Evolutionary conservation across 208 protist genomes (phyloP).

Genomic region (Trypanosoma theileri): DNA sequence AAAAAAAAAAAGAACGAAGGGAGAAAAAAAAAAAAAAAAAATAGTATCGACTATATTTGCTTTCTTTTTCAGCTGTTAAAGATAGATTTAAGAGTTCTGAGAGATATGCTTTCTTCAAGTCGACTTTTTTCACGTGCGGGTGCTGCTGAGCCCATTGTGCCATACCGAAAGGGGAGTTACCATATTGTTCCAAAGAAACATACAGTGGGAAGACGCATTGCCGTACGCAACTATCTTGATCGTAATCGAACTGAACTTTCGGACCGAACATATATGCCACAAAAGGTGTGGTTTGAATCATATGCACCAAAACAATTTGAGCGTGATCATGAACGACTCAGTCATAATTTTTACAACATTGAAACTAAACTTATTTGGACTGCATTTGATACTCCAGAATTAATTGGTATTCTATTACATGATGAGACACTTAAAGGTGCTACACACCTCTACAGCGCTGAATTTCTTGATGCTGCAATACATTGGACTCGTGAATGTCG

Average conservation of each 20-base stretch:
- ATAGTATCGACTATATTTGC: neutral
- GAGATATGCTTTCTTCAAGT: slow-evolving; percentile 15
- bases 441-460: slow-evolving; percentile 57
- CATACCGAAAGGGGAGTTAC: slow-evolving; percentile 62
- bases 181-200: slow-evolving; percentile 66
- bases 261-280: slow-evolving; percentile 86
- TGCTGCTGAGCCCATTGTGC: slow-evolving; percentile 21
- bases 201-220: slow-evolving; percentile 76
- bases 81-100: neutral
- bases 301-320: slow-evolving; percentile 53
- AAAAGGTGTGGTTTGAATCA: slow-evolving; percentile 82
- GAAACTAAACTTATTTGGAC: slow-evolving; percentile 89
- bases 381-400: slow-evolving; percentile 86
- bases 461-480: slow-evolving; percentile 73
- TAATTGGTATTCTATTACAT: slow-evolving; percentile 82
- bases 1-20: neutral
- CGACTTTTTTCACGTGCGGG: slow-evolving; percentile 1
- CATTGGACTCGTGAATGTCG: slow-evolving; percentile 81
- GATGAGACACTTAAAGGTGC: slow-evolving; percentile 86
- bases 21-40: slow-evolving; percentile 1
- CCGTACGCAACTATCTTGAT: slow-evolving; percentile 83
- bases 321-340: slow-evolving; percentile 51
- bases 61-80: slow-evolving; percentile 4
- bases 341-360: slow-evolving; percentile 82
- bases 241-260: slow-evolving; percentile 88